These are phyloP conservation scores for Eimeria acervulina DNA, from an alignment of 169 alveolate genomes.

Conservation along the genomic window DNA sequence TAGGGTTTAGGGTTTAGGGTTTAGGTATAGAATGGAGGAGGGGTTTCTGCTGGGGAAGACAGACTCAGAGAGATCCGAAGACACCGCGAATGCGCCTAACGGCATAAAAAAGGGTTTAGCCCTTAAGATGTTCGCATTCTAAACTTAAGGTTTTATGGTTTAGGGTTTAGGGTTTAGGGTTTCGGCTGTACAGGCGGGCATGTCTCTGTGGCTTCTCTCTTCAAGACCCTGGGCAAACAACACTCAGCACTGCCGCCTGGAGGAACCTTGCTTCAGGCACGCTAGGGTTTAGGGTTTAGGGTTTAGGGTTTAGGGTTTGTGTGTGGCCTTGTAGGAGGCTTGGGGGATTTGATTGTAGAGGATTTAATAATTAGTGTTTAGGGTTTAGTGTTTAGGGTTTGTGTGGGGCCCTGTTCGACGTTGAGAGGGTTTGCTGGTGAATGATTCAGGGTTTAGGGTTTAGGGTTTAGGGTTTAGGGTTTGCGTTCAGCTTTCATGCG, in stretches of 20 bases:
- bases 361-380: neutral
- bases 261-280: neutral
- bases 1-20: slow-evolving; percentile 21
- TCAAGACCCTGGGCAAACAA: slow-evolving; percentile 29
- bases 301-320: slow-evolving; percentile 17
- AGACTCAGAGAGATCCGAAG: neutral
- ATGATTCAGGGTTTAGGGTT: neutral
- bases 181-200: slow-evolving; percentile 20
- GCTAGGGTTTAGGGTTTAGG: slow-evolving; percentile 44
- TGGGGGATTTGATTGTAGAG: neutral
- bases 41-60: neutral
- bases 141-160: neutral
- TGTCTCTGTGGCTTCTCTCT: slow-evolving; percentile 24
- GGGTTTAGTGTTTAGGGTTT: slow-evolving; percentile 88
- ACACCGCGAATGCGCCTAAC: neutral
- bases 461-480: slow-evolving; percentile 51
- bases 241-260: slow-evolving; percentile 40
- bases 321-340: neutral
- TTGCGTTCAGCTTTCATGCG: slow-evolving; percentile 85
- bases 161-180: slow-evolving; percentile 50
- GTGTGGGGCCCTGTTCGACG: too few species aligned
- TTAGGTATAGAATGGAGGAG: neutral
- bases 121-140: neutral
- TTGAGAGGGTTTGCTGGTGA: slow-evolving; percentile 35
- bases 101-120: too few species aligned